Evolutionary conservation across 148 eudicot genomes (phyloP).

Genomic region (Vaccinium myrtillus): DNA sequence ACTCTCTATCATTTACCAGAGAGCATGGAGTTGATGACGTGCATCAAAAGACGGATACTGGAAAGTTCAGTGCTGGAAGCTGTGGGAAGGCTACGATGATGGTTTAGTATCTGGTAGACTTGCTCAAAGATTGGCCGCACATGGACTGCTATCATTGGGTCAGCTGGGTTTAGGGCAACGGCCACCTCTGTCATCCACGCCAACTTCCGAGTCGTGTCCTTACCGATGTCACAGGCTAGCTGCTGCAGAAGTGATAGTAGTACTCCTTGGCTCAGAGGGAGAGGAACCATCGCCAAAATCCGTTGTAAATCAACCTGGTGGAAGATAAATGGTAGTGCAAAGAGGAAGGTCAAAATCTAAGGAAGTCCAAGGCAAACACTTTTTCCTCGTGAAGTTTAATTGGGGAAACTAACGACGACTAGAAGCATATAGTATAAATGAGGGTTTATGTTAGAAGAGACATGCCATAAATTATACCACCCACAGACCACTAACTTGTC

Average conservation of each 20-base stretch:
- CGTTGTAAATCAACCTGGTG: slow-evolving; percentile 73
- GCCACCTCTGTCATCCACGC: slow-evolving; percentile 87
- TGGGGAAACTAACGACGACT: not conserved
- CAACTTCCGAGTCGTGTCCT: slow-evolving; percentile 59
- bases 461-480: not conserved
- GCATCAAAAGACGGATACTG: slow-evolving; percentile 69
- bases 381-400: not conserved
- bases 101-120: slow-evolving; percentile 84
- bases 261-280: slow-evolving; percentile 89
- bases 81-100: slow-evolving; percentile 67
- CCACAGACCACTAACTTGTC: not conserved
- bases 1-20: slow-evolving; percentile 47
- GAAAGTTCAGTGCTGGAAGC: slow-evolving; percentile 52
- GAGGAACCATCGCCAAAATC: slow-evolving; percentile 49
- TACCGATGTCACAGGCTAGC: slow-evolving; percentile 76
- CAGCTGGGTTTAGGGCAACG: slow-evolving; percentile 67
- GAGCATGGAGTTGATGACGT: slow-evolving; percentile 86
- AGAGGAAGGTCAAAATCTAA: not conserved
- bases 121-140: slow-evolving; percentile 87
- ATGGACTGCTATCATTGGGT: slow-evolving; percentile 73
- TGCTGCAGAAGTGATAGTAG: slow-evolving; percentile 92
- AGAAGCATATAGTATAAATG: not conserved
- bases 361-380: not conserved
- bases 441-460: not conserved
- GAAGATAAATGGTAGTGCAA: not conserved